Conservation (phyloP, 2,329 filamentous ascomycete genomes). For the Sarocladium brachiariae region DNA sequence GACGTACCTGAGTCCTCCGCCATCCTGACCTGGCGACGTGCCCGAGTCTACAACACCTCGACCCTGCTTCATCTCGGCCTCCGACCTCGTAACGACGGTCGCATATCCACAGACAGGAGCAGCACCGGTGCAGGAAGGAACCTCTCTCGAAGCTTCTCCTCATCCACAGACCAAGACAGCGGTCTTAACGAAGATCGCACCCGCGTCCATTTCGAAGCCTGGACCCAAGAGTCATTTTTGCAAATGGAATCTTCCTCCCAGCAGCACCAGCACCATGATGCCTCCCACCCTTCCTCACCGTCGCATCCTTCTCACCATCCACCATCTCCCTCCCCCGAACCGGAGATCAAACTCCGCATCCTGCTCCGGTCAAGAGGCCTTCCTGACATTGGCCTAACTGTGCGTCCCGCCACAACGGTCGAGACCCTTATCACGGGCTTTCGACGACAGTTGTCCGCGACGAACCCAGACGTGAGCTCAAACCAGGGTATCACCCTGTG, state of each 20-base stretch:
- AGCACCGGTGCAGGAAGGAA: not conserved
- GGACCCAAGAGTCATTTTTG: slow-evolving; percentile 50
- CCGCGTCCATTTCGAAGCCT: slow-evolving; percentile 68
- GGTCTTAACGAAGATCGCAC: slow-evolving; percentile 44
- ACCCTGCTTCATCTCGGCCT: slow-evolving; percentile 65
- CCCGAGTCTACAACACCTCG: slow-evolving; percentile 67
- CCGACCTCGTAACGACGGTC: slow-evolving; percentile 31
- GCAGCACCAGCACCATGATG: not conserved
- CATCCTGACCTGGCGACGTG: slow-evolving; percentile 73
- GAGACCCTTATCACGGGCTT: slow-evolving; percentile 57
- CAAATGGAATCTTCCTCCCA: slow-evolving; percentile 6
- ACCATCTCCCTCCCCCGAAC: slow-evolving; percentile 17
- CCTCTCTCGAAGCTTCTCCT: not conserved
- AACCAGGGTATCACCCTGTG: slow-evolving; percentile 49
- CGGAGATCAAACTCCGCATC: slow-evolving; percentile 36
- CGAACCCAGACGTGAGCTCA: slow-evolving; percentile 36
- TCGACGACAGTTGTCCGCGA: slow-evolving; percentile 38
- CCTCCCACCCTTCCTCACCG: not conserved
- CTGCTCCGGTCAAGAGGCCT: slow-evolving; percentile 46
- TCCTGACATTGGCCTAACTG: slow-evolving; percentile 44
- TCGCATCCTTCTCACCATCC: not conserved
- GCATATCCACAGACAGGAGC: slow-evolving; percentile 21
- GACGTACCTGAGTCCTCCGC: slow-evolving; percentile 42
- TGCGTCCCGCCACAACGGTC: slow-evolving; percentile 49
- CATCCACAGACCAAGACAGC: not conserved